Percentiles rank a stretch among this genome's conserved stretches.
Evolutionary conservation across 257 asterid species (phyloP).

Genomic region (Cynanchum wilfordii): DNA sequence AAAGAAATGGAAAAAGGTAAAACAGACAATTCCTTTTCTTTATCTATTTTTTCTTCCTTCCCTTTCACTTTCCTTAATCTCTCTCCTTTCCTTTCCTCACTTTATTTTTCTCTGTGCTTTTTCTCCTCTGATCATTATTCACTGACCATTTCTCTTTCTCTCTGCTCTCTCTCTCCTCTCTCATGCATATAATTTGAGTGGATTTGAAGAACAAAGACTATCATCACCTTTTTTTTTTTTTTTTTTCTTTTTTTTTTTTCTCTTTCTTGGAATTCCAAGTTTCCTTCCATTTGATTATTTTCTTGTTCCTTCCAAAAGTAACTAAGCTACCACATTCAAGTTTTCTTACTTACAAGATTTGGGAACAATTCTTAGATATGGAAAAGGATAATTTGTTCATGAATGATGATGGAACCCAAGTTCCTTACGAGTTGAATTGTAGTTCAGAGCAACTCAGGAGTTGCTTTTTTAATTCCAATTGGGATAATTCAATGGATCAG

Average conservation of each 20-base stretch:
- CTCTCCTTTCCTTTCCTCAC: conserved; percentile 16
- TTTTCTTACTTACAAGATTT: not conserved
- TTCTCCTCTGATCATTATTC: conserved; percentile 6
- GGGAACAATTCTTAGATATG: conserved; percentile 19
- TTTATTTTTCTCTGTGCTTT: not conserved
- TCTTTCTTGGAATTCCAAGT: conserved; percentile 8
- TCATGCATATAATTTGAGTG: not conserved
- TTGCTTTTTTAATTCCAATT: conserved; percentile 39
- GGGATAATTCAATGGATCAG: conserved; percentile 61
- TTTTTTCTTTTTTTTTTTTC: too few species aligned
- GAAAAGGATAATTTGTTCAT: conserved; percentile 35
- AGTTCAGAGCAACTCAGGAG: conserved; percentile 26
- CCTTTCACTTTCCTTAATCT: conserved; percentile 41
- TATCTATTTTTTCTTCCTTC: conserved; percentile 33
- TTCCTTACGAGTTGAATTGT: conserved; percentile 21
- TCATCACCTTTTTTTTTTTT: not conserved
- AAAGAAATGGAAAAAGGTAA: not conserved
- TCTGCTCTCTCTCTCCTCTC: not conserved
- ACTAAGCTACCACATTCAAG: not conserved
- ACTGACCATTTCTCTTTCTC: conserved; percentile 1
- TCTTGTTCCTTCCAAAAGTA: conserved; percentile 6
- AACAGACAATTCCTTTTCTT: conserved; percentile 20
- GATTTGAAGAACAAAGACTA: conserved; percentile 20
- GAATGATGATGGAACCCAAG: conserved; percentile 20
- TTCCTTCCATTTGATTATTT: conserved; percentile 9